Evolutionary conservation across 73 alveolate genomes (phyloP).

Genomic region (Effrenium voratum): DNA sequence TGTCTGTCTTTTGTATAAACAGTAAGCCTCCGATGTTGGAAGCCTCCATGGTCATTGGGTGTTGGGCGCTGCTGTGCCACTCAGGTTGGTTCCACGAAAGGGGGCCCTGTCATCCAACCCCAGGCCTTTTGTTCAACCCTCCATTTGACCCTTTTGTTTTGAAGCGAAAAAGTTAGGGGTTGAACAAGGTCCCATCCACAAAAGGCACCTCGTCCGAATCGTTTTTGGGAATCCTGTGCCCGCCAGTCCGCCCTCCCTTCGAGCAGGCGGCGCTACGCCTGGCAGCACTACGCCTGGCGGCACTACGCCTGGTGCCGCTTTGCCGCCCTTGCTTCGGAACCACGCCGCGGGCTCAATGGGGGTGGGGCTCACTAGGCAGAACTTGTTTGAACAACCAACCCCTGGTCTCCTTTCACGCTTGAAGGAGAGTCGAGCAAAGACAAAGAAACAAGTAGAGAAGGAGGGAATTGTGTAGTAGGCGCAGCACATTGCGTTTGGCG

Average conservation of each 20-base stretch:
- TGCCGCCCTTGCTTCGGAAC: conserved; percentile 64
- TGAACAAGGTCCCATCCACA: background rate
- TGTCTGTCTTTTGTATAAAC: background rate
- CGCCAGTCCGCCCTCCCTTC: background rate
- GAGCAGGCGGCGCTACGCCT: background rate
- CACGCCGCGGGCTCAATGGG: background rate
- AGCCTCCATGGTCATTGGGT: background rate
- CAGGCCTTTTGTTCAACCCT: background rate
- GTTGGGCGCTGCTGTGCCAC: background rate
- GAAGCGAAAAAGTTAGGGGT: background rate
- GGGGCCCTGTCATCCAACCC: background rate
- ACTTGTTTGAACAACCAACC: background rate
- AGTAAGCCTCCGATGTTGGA: background rate
- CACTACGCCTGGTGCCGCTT: background rate
- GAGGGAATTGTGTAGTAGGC: background rate
- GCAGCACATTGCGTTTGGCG: no score
- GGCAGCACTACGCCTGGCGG: background rate
- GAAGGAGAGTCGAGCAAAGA: background rate
- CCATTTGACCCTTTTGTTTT: background rate
- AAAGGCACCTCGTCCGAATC: no score
- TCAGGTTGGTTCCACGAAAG: background rate
- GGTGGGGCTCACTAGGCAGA: background rate
- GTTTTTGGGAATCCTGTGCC: background rate
- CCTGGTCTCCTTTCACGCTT: no score
- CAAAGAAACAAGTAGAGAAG: background rate